Evolutionary conservation across 2,329 filamentous ascomycete species (phyloP).

Genomic region (Ampelomyces quisqualis): DNA sequence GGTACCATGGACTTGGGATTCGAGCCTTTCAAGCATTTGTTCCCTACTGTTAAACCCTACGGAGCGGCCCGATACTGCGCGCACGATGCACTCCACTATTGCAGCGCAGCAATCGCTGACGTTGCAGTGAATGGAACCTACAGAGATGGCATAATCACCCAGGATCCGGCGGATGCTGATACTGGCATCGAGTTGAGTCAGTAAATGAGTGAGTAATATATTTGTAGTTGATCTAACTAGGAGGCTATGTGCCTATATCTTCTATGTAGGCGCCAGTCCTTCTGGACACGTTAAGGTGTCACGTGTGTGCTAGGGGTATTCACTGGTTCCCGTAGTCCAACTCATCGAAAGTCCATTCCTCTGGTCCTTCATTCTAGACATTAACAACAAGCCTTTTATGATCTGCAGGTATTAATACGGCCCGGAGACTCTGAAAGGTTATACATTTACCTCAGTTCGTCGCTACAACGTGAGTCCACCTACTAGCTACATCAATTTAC

Average conservation of each 20-base stretch:
- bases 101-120: slow-evolving; percentile 20
- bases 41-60: slow-evolving; percentile 46
- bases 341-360: slow-evolving; percentile 16
- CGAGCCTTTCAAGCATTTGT: slow-evolving; percentile 53
- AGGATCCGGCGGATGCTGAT: slow-evolving; percentile 5
- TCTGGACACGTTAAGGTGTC: no score
- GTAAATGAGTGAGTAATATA: no score
- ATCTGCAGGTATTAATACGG: slow-evolving; percentile 38
- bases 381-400: slow-evolving; percentile 20
- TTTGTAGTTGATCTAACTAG: no score
- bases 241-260: no score
- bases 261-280: no score
- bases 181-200: not conserved
- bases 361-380: slow-evolving; percentile 18
- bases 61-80: slow-evolving; percentile 49
- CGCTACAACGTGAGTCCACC: slow-evolving; percentile 44
- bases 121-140: slow-evolving; percentile 18
- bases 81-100: slow-evolving; percentile 39
- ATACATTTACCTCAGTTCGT: slow-evolving; percentile 33
- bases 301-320: no score
- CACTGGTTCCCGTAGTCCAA: no score
- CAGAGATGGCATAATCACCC: slow-evolving; percentile 1
- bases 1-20: slow-evolving; percentile 45
- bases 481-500: not conserved
- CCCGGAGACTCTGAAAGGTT: slow-evolving; percentile 25